Percentiles rank a stretch among this genome's conserved stretches.
Conservation (phyloP, 2,329 filamentous ascomycete species). For the Simplicillium aogashimaense region DNA sequence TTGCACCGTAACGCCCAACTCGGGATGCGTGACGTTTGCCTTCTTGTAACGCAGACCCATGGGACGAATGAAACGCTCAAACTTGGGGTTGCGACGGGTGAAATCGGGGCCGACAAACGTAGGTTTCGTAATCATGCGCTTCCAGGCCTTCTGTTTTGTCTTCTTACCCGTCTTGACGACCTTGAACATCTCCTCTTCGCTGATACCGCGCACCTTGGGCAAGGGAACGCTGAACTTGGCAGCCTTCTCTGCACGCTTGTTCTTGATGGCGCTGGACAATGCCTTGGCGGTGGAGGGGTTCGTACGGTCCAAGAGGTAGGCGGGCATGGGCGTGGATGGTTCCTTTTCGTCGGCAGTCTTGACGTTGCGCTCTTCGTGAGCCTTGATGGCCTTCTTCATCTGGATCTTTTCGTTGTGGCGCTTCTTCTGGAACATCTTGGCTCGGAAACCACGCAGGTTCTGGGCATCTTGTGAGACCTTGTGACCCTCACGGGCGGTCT, state of each 20-base stretch:
- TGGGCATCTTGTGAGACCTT: slow-evolving; percentile 83
- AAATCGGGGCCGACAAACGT: slow-evolving; percentile 84
- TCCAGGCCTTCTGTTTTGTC: slow-evolving; percentile 75
- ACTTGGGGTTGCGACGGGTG: slow-evolving; percentile 77
- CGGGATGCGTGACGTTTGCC: slow-evolving; percentile 56
- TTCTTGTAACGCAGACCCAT: slow-evolving; percentile 43
- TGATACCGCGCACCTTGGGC: slow-evolving; percentile 84
- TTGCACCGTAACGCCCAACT: slow-evolving; percentile 80
- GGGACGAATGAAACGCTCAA: slow-evolving; percentile 45
- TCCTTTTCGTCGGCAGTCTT: slow-evolving; percentile 78
- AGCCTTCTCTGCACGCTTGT: slow-evolving; percentile 88
- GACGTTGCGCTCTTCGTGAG: slow-evolving; percentile 92
- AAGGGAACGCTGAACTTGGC: slow-evolving; percentile 87
- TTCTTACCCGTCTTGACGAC: slow-evolving; percentile 96
- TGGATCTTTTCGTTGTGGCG: slow-evolving; percentile 96
- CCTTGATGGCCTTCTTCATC: slow-evolving; percentile 90
- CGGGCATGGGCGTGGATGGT: slow-evolving; percentile 71
- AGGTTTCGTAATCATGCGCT: slow-evolving; percentile 53
- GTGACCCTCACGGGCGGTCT: slow-evolving; percentile 79
- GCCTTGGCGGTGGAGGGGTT: slow-evolving; percentile 54
- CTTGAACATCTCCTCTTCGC: slow-evolving; percentile 96
- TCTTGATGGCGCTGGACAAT: slow-evolving; percentile 80
- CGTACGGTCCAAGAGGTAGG: slow-evolving; percentile 84
- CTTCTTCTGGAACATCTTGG: slow-evolving; percentile 90
- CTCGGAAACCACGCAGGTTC: slow-evolving; percentile 81